Evolutionary conservation across 1,139 yeast species (phyloP).

Genomic region (Geotrichum histeridarum): DNA sequence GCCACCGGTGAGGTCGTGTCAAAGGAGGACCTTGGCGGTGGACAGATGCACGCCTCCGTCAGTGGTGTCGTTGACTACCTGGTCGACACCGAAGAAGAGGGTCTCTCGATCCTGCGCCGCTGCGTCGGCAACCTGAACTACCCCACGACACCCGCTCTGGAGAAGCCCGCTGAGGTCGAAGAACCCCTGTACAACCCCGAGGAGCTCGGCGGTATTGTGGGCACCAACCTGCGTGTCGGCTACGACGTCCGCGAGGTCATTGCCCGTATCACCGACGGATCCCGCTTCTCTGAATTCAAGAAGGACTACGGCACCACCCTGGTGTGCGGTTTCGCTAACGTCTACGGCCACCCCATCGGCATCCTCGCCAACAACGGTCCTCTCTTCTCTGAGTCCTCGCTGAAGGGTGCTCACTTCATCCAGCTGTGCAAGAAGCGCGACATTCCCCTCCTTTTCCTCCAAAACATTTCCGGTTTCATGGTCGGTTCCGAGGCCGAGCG

Average conservation of each 20-base stretch:
- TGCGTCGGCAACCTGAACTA: slow-evolving; percentile 33
- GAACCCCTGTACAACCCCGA: slow-evolving; percentile 34
- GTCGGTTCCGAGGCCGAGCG: slow-evolving; percentile 38
- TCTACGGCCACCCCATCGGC: slow-evolving; percentile 37
- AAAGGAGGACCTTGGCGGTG: slow-evolving; percentile 39
- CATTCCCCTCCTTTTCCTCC: slow-evolving; percentile 35
- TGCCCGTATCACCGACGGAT: slow-evolving; percentile 37
- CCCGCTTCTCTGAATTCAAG: slow-evolving; percentile 35
- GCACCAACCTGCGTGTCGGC: slow-evolving; percentile 33
- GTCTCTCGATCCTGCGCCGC: slow-evolving; percentile 33
- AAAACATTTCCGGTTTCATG: slow-evolving; percentile 38
- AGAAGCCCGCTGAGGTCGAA: slow-evolving; percentile 22
- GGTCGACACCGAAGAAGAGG: slow-evolving; percentile 37
- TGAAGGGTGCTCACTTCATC: slow-evolving; percentile 38
- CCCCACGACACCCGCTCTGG: slow-evolving; percentile 21
- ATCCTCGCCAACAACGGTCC: slow-evolving; percentile 39
- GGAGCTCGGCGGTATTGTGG: slow-evolving; percentile 36
- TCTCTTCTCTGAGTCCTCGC: slow-evolving; percentile 35
- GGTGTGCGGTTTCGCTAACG: slow-evolving; percentile 34
- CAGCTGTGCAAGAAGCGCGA: slow-evolving; percentile 37
- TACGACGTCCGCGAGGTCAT: slow-evolving; percentile 37
- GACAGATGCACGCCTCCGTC: slow-evolving; percentile 36
- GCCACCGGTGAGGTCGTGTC: slow-evolving; percentile 38
- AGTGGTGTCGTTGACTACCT: slow-evolving; percentile 37
- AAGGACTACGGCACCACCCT: slow-evolving; percentile 35